Evolutionary conservation across 192 early-diverging fungal species (phyloP).

Genomic region (Backusella psychrophila): DNA sequence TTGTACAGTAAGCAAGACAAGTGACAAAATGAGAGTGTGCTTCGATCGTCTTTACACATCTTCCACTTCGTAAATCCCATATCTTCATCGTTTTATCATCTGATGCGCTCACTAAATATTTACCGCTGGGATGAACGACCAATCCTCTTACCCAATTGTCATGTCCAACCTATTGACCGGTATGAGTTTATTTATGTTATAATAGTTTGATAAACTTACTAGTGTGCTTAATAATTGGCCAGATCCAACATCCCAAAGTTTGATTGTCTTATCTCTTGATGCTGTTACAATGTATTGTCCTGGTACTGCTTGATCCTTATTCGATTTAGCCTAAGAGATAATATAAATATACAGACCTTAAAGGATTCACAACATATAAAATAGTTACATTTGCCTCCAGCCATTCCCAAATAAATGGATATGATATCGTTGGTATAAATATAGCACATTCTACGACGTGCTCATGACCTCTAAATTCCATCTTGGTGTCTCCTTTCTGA

Average conservation of each 20-base stretch:
- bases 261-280: conserved; percentile 89
- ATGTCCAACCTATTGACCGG: conserved; percentile 66
- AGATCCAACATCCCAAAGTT: conserved; percentile 74
- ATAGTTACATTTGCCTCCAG: conserved; percentile 57
- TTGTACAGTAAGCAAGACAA: conserved; percentile 66
- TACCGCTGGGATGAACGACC: conserved; percentile 80
- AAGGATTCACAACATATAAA: not conserved
- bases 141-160: conserved; percentile 93
- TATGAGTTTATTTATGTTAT: not conserved
- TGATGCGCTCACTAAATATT: conserved; percentile 75
- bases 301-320: conserved; percentile 45
- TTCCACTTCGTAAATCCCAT: conserved; percentile 86
- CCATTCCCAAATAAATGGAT: conserved; percentile 67
- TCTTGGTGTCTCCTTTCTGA: conserved; percentile 67
- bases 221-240: conserved; percentile 74
- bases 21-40: conserved; percentile 91
- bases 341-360: not conserved
- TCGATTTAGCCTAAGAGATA: conserved; percentile 35
- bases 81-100: conserved; percentile 91
- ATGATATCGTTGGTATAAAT: conserved; percentile 74
- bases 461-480: conserved; percentile 85
- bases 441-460: conserved; percentile 93
- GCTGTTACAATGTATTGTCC: conserved; percentile 78
- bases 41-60: conserved; percentile 80
- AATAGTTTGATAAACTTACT: conserved; percentile 40